phyloP scores from a whole-genome alignment of 1,139 yeast genomes.

The Sugiyamaella castrensis region DNA sequence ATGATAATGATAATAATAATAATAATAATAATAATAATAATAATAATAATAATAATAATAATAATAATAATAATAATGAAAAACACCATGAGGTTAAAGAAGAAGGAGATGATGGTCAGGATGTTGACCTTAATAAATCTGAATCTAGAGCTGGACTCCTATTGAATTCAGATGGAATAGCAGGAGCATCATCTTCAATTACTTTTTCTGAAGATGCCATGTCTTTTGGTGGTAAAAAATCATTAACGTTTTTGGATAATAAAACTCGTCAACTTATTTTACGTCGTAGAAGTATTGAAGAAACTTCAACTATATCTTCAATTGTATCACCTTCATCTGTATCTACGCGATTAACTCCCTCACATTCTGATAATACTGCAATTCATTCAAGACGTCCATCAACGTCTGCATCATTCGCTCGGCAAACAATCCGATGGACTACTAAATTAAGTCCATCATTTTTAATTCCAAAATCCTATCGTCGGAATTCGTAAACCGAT shows the following conservation, averaged over 20 bases:
- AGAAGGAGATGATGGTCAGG: too few species aligned
- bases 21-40: neutral
- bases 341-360: constrained; percentile 2
- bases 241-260: neutral
- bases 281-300: constrained; percentile 8
- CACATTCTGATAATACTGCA: constrained; percentile 2
- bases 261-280: constrained; percentile 2
- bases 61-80: neutral
- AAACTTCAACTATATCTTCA: constrained; percentile 1
- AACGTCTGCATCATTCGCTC: constrained; percentile 8
- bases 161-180: too few species aligned
- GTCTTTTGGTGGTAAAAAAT: too few species aligned
- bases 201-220: constrained; percentile 3
- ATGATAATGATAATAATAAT: neutral
- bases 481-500: constrained; percentile 17
- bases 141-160: too few species aligned
- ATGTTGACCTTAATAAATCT: too few species aligned
- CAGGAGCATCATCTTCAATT: too few species aligned
- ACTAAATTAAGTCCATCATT: constrained; percentile 14
- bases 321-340: too few species aligned
- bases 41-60: neutral
- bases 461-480: constrained; percentile 16
- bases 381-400: constrained; percentile 6
- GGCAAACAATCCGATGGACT: constrained; percentile 17
- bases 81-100: too few species aligned